Evolutionary conservation across 768 basidiomycete genomes (phyloP).

Genomic region (Psilocybe subaeruginosa): DNA sequence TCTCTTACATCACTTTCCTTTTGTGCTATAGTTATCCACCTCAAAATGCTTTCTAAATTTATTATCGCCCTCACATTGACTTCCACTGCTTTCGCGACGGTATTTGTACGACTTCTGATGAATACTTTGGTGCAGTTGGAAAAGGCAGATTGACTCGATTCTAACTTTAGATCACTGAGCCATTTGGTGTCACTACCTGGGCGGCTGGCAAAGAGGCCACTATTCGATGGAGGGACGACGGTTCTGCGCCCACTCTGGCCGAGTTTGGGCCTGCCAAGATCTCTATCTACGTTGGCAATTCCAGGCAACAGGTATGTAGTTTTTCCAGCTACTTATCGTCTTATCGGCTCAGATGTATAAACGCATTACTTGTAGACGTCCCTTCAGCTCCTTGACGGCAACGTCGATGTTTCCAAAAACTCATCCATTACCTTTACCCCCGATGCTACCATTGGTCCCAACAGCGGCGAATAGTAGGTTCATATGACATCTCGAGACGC

Average conservation of each 20-base stretch:
- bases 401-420: constrained; percentile 52
- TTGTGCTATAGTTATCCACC: background rate
- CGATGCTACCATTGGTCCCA: constrained; percentile 53
- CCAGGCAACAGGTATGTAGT: constrained; percentile 55
- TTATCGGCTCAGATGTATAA: background rate
- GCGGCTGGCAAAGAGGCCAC: constrained; percentile 49
- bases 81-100: constrained; percentile 51
- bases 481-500: background rate
- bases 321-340: background rate
- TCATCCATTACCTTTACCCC: constrained; percentile 52
- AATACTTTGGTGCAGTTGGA: background rate
- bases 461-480: constrained; percentile 54
- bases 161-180: constrained; percentile 53
- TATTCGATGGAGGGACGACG: constrained; percentile 62
- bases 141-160: background rate
- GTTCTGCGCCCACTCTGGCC: constrained; percentile 44
- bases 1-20: background rate
- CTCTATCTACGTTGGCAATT: constrained; percentile 64
- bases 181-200: constrained; percentile 45
- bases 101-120: constrained; percentile 44
- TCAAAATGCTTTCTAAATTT: constrained; percentile 51
- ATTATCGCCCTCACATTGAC: constrained; percentile 51
- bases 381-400: constrained; percentile 50
- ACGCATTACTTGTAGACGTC: constrained; percentile 38
- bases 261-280: constrained; percentile 52